Percentiles rank a stretch among this genome's conserved stretches.
phyloP scores from a whole-genome alignment of 2,329 filamentous ascomycete genomes.

The Fusarium mundagurra region DNA sequence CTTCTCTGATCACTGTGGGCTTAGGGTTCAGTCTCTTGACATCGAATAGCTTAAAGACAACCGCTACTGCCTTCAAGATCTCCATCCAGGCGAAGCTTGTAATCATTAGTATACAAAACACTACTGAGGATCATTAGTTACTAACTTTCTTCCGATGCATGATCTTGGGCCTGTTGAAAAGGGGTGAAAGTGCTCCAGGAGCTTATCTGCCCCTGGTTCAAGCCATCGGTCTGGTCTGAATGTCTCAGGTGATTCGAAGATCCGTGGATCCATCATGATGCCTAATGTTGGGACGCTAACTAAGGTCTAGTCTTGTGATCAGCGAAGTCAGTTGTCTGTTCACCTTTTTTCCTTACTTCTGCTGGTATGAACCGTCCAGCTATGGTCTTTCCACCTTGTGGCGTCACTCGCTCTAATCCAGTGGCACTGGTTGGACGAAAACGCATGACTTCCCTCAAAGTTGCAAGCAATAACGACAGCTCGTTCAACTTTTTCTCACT shows the following conservation, averaged over 20 bases:
- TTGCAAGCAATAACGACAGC: background rate
- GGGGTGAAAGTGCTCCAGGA: background rate
- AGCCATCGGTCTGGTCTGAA: background rate
- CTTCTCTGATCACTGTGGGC: background rate
- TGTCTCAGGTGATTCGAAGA: background rate
- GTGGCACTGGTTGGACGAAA: background rate
- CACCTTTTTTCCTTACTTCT: background rate
- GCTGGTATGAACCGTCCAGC: background rate
- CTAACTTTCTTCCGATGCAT: background rate
- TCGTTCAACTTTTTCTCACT: background rate
- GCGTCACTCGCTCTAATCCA: background rate
- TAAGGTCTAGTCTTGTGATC: background rate
- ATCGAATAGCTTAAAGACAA: background rate
- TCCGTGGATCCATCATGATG: background rate
- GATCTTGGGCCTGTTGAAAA: background rate
- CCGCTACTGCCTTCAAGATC: background rate
- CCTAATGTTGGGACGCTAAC: background rate
- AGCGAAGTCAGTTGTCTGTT: rapidly evolving
- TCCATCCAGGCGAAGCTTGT: background rate
- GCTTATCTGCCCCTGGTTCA: background rate
- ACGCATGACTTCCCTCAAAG: background rate
- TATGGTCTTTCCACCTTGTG: background rate
- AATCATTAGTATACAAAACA: background rate
- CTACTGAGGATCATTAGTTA: rapidly evolving
- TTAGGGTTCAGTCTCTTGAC: background rate